Percentiles rank a stretch among this genome's conserved stretches.
phyloP scores from a whole-genome alignment of 2,329 filamentous ascomycete genomes.

The Verticillium albo-atrum region DNA sequence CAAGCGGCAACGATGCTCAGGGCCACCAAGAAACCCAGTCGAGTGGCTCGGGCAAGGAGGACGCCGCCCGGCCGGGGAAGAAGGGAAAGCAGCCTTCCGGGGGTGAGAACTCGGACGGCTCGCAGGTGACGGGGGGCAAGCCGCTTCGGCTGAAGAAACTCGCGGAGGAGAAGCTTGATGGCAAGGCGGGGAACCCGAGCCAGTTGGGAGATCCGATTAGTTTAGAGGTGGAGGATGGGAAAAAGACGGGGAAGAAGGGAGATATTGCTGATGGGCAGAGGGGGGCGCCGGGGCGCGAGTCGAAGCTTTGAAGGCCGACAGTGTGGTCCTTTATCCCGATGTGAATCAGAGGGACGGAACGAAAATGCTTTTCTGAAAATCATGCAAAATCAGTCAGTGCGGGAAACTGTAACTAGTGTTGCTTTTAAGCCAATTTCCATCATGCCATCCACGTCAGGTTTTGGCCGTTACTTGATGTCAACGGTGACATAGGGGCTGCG shows the following conservation, averaged over 20 bases:
- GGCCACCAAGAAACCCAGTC: not conserved
- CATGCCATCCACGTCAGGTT: no score
- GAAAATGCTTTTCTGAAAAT: not conserved
- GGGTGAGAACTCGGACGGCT: slow-evolving; percentile 10
- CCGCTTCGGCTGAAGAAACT: slow-evolving; percentile 11
- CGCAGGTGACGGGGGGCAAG: slow-evolving; percentile 4
- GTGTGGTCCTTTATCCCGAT: no score
- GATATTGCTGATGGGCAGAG: slow-evolving; percentile 10
- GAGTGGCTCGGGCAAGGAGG: not conserved
- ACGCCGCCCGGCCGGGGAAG: not conserved
- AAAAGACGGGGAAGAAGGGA: slow-evolving; percentile 13
- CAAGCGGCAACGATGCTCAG: not conserved
- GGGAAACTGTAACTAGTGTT: no score
- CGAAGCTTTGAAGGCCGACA: slow-evolving; percentile 6
- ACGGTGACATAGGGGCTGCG: no score
- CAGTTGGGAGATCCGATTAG: slow-evolving; percentile 34
- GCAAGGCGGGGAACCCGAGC: slow-evolving; percentile 26
- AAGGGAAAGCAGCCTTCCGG: not conserved
- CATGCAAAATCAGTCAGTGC: no score
- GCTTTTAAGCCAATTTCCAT: no score
- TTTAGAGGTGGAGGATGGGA: slow-evolving; percentile 27
- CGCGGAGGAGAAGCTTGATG: slow-evolving; percentile 19
- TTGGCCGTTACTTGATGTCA: no score
- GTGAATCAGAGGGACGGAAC: no score
- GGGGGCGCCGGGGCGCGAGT: not conserved